phyloP scores from a whole-genome alignment of 768 basidiomycete species.

The Pulveroboletus ravenelii region DNA sequence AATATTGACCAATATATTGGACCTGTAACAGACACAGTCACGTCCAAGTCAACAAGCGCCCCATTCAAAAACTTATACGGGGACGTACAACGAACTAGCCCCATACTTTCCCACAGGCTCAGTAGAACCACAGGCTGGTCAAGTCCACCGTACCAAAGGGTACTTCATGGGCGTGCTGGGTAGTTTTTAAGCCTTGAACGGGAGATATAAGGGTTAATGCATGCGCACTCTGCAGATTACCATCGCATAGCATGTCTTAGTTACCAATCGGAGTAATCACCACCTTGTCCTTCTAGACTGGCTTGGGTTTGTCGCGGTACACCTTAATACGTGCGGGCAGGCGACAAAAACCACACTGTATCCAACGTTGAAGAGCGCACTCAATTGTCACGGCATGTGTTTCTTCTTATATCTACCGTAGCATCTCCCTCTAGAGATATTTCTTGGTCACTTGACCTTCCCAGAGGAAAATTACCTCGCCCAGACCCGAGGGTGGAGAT shows the following conservation, averaged over 20 bases:
- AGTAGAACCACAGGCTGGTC: slow-evolving; percentile 14
- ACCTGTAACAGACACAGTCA: slow-evolving; percentile 35
- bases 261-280: slow-evolving; percentile 80
- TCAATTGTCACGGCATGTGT: slow-evolving; percentile 2
- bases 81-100: slow-evolving; percentile 56
- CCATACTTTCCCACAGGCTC: slow-evolving; percentile 14
- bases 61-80: background rate
- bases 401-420: slow-evolving; percentile 57
- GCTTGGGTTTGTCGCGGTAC: slow-evolving; percentile 20
- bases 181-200: slow-evolving; percentile 56
- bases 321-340: slow-evolving; percentile 46
- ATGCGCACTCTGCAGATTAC: slow-evolving; percentile 30
- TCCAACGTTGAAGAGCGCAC: slow-evolving; percentile 45
- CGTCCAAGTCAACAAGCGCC: background rate
- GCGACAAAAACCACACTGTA: slow-evolving; percentile 59
- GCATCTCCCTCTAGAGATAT: slow-evolving; percentile 64
- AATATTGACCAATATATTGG: slow-evolving; percentile 69
- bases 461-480: too few species aligned
- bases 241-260: slow-evolving; percentile 46
- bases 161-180: slow-evolving; percentile 68
- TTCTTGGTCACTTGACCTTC: too few species aligned
- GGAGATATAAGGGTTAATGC: background rate
- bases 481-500: slow-evolving; percentile 68
- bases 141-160: slow-evolving; percentile 53
- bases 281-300: slow-evolving; percentile 57